Percentiles rank a stretch among this genome's conserved stretches.
Conservation (phyloP, 768 basidiomycete species). For the Botryobasidium botryosum region DNA sequence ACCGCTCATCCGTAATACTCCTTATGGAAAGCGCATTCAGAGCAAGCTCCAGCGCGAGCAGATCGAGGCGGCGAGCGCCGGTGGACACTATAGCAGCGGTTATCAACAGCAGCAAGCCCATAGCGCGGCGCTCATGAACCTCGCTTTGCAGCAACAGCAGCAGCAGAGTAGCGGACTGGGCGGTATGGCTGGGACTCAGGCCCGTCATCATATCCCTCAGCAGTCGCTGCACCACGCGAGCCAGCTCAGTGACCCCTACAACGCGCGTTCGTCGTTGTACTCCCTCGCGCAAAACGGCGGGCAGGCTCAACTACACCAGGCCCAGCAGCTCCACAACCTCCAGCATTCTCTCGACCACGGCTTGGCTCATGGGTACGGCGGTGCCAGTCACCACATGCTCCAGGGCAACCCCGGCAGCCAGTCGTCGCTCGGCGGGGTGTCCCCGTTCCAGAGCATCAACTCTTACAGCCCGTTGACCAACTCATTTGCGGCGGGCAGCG, state of each 20-base stretch:
- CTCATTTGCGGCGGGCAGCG: too few relatives aligned
- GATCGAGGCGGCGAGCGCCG: conserved; percentile 28
- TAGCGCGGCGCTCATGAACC: background rate
- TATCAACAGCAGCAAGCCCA: background rate
- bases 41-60: conserved; percentile 95
- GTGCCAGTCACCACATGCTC: too few relatives aligned
- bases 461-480: too few relatives aligned
- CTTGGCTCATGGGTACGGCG: too few relatives aligned
- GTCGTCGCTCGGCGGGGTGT: background rate
- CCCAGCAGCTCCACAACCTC: too few relatives aligned
- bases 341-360: background rate
- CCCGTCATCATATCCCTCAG: conserved; percentile 4
- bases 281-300: conserved; percentile 3
- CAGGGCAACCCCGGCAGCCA: background rate
- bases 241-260: conserved; percentile 7
- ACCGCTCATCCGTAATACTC: conserved; percentile 95
- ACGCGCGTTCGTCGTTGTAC: conserved; percentile 2
- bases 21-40: conserved; percentile 98
- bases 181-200: background rate
- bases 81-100: background rate
- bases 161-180: too few relatives aligned
- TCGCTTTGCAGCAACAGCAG: too few relatives aligned
- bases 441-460: too few relatives aligned
- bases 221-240: conserved; percentile 6
- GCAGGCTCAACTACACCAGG: background rate